Evolutionary conservation across 2,329 filamentous ascomycete genomes (phyloP).

Genomic region (Didymella pomorum): DNA sequence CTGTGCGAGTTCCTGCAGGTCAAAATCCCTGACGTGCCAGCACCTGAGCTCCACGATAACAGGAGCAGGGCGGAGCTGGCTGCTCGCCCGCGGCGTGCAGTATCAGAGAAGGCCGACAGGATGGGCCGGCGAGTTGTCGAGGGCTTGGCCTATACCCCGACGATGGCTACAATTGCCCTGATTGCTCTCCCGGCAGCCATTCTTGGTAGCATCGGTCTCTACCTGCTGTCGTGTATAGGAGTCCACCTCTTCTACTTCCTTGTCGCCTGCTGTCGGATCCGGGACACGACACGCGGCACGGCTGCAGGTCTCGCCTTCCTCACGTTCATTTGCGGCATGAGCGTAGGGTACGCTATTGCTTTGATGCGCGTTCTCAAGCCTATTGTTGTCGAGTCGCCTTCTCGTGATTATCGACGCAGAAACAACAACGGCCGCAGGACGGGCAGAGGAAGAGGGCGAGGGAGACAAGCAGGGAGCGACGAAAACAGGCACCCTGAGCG

Average conservation of each 20-base stretch:
- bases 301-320: neutral
- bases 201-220: neutral
- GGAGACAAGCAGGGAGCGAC: neutral
- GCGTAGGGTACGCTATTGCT: constrained; percentile 7
- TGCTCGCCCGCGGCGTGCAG: neutral
- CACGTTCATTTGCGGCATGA: constrained; percentile 4
- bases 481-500: constrained; percentile 5
- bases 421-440: neutral
- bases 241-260: neutral
- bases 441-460: constrained; percentile 8
- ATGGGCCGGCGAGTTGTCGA: neutral
- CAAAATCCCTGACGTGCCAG: constrained; percentile 29
- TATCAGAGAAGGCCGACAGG: neutral
- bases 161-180: neutral
- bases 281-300: neutral
- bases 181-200: neutral
- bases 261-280: neutral
- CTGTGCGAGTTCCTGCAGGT: constrained; percentile 41
- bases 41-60: constrained; percentile 30
- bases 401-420: neutral
- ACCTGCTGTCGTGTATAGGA: neutral
- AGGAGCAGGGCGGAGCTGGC: neutral
- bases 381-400: neutral
- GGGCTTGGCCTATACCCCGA: neutral
- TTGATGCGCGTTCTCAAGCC: neutral